Conservation (phyloP, 495 filamentous ascomycete species). For the Trichocladium antarcticum region DNA sequence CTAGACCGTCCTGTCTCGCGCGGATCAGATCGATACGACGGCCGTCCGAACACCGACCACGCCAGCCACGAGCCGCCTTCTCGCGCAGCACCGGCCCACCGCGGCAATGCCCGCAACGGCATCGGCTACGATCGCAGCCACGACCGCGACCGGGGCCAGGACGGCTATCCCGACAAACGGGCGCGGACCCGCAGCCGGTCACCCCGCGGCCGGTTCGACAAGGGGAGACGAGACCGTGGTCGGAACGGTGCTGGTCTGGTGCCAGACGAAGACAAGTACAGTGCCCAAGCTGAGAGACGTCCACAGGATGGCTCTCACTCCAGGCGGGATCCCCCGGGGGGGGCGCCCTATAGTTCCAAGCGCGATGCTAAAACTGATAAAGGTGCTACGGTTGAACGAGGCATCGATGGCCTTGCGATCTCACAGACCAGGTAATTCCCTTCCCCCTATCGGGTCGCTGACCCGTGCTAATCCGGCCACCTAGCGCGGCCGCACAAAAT, state of each 20-base stretch:
- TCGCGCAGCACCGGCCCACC: too few species aligned
- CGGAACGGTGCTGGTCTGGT: conserved; percentile 11
- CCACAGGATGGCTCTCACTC: conserved; percentile 24
- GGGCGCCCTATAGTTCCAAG: conserved; percentile 37
- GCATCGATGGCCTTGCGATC: conserved; percentile 22
- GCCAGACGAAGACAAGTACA: conserved; percentile 24
- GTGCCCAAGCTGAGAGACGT: conserved; percentile 37
- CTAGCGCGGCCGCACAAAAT: conserved; percentile 4
- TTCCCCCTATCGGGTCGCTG: not conserved
- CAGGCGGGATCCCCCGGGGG: conserved; percentile 25
- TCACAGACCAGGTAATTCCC: conserved; percentile 16
- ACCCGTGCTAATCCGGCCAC: not conserved
- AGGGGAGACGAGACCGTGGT: conserved; percentile 30
- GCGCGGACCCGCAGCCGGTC: conserved; percentile 59
- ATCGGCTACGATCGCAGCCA: conserved; percentile 11
- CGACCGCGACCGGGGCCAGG: conserved; percentile 21
- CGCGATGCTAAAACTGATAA: conserved; percentile 53
- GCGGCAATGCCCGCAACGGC: not conserved
- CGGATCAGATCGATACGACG: conserved; percentile 38
- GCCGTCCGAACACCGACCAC: conserved; percentile 43
- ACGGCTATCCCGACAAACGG: conserved; percentile 47
- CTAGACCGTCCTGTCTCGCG: conserved; percentile 49
- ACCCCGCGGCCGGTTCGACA: conserved; percentile 39
- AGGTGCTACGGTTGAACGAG: conserved; percentile 49
- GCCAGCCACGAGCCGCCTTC: conserved; percentile 28